Conservation (phyloP, 768 basidiomycete genomes). For the Russula virescens region DNA sequence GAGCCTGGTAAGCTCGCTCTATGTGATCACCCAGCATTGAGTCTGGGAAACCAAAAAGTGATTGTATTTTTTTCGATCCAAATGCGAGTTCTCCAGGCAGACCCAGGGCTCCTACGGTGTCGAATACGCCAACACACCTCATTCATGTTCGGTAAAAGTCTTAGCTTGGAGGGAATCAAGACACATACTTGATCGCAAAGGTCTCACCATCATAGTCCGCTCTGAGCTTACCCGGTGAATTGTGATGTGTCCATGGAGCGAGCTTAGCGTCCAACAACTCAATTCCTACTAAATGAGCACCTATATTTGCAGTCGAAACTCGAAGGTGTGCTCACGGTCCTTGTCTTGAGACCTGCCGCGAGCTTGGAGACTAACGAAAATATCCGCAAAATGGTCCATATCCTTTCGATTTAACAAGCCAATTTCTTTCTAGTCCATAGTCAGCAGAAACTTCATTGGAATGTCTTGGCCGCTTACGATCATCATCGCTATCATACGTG, state of each 20-base stretch:
- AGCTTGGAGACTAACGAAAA: constrained; percentile 57
- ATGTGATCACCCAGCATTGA: constrained; percentile 55
- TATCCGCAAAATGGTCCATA: constrained; percentile 65
- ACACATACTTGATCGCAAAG: constrained; percentile 58
- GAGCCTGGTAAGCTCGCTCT: constrained; percentile 59
- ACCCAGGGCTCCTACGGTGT: constrained; percentile 71
- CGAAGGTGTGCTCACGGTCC: constrained; percentile 33
- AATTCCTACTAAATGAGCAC: constrained; percentile 32
- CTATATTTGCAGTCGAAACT: not conserved
- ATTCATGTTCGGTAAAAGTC: constrained; percentile 3
- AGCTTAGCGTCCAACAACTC: constrained; percentile 40
- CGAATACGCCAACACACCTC: constrained; percentile 69
- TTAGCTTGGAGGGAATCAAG: not conserved
- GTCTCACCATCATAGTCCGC: constrained; percentile 40
- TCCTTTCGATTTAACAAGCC: constrained; percentile 64
- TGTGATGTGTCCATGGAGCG: constrained; percentile 46
- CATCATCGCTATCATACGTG: constrained; percentile 65
- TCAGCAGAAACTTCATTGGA: constrained; percentile 6
- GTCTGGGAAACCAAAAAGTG: constrained; percentile 63
- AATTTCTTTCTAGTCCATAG: constrained; percentile 50
- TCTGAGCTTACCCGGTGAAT: constrained; percentile 49
- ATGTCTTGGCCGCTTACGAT: constrained; percentile 39
- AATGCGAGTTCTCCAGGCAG: constrained; percentile 59
- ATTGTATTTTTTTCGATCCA: constrained; percentile 38
- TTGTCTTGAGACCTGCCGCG: constrained; percentile 47